These are phyloP conservation scores for Diplodia corticola DNA, from an alignment of 2,329 filamentous ascomycete species.

Conservation along the genomic window DNA sequence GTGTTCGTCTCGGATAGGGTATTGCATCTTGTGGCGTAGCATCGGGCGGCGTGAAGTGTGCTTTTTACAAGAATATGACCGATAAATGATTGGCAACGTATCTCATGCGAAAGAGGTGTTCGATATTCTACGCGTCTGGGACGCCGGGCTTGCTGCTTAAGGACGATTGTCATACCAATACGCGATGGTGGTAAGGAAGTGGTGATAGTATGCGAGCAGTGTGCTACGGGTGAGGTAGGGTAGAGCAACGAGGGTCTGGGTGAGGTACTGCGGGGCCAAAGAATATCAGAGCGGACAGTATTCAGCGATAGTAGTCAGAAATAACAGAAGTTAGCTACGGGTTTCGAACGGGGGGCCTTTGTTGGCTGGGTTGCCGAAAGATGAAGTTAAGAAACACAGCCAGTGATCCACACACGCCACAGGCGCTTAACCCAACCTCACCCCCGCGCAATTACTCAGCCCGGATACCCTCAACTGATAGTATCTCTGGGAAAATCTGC, in stretches of 20 bases:
- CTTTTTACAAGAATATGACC: not conserved
- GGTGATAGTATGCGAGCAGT: not conserved
- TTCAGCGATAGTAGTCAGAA: not conserved
- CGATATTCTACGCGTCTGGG: not conserved
- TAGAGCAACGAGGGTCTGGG: too few species aligned
- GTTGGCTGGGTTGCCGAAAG: not conserved
- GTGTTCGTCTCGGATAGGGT: not conserved
- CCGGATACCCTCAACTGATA: not conserved
- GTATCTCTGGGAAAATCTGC: not conserved
- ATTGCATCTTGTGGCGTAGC: not conserved
- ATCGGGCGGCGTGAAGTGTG: not conserved
- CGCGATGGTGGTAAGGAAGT: not conserved
- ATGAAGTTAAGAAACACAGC: not conserved
- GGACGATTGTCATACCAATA: not conserved
- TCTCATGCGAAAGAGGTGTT: not conserved
- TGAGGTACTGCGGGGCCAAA: not conserved
- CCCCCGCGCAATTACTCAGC: not conserved
- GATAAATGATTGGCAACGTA: not conserved
- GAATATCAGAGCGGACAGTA: too few species aligned
- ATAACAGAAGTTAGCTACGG: not conserved
- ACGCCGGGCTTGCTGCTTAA: not conserved
- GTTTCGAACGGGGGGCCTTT: not conserved
- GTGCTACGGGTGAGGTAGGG: too few species aligned
- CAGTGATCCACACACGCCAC: not conserved
- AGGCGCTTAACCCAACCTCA: not conserved